Evolutionary conservation across 345 rosid genomes (phyloP).

Genomic region (Aethionema arabicum): DNA sequence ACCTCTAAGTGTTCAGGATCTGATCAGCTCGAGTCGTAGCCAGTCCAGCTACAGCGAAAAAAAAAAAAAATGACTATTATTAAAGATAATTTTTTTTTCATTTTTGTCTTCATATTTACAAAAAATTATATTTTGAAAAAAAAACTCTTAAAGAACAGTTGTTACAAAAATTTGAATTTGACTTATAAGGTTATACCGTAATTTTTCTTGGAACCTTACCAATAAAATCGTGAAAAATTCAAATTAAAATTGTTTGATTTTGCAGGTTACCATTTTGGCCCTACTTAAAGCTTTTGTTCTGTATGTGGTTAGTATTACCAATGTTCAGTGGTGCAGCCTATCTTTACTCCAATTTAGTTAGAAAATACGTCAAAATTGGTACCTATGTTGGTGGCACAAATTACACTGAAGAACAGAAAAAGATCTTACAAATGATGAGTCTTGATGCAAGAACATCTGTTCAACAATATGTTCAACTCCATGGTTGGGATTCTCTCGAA

Average conservation of each 20-base stretch:
- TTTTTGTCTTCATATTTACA: too few species aligned
- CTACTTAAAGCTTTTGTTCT: slow-evolving; percentile 65
- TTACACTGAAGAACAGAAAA: slow-evolving; percentile 62
- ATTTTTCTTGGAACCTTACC: not conserved
- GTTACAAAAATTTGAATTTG: not conserved
- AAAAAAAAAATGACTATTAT: too few species aligned
- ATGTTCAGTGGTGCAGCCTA: slow-evolving; percentile 87
- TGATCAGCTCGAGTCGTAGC: too few species aligned
- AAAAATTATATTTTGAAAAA: too few species aligned
- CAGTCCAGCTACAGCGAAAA: too few species aligned
- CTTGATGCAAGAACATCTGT: slow-evolving; percentile 77
- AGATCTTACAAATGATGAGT: slow-evolving; percentile 86
- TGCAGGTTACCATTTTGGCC: slow-evolving; percentile 91
- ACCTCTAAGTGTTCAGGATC: too few species aligned
- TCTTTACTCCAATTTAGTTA: slow-evolving; percentile 56
- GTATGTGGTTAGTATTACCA: slow-evolving; percentile 89
- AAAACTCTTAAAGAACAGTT: not conserved
- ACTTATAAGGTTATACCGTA: not conserved
- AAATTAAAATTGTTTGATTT: not conserved
- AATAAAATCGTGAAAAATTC: too few species aligned
- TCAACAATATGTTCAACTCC: slow-evolving; percentile 55
- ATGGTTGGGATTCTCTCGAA: slow-evolving; percentile 83
- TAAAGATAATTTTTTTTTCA: too few species aligned
- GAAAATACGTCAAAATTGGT: slow-evolving; percentile 66
- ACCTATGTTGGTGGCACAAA: slow-evolving; percentile 39